Base-by-base conservation (phyloP, 495 filamentous ascomycete species). In the Niebla homalea region DNA sequence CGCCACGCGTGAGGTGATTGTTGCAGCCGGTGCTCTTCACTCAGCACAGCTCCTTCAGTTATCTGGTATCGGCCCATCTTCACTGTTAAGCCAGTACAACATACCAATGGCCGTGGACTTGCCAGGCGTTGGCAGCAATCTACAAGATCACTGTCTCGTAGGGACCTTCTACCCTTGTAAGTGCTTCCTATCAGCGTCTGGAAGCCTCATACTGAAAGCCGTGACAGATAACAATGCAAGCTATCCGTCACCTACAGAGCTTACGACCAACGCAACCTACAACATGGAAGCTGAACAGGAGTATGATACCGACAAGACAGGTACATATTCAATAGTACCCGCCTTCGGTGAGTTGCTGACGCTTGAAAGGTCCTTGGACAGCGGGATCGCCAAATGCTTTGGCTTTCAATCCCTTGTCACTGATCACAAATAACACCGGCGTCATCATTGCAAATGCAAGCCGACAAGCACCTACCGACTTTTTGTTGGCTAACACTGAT, bases 21-120 rank as follows among this genome's bases (percentile, higher is more conserved):
- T 81, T n/a, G 69, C 77, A 1, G 76, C 77, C 1, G 78, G 78
- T 5, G 67, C 69, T 1, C 59, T 81, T 14, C 74, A 79, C 49
- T 77, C 73, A 32, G 76, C 77, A 0, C 74, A 79, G 43, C 54
- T 81, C 4, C 60, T 80, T 5, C 72, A 78, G 51, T 59, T 78
- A 2, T 73, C 69, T 36, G 77, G 77, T 4, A 70, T 79, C 39
- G 77, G 77, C 4, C 67, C 70, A 3, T 57, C 58, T 7, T 61
- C 59, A 14, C 43, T 78, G 6, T 57, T 81, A 0, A 46, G 59
- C 15, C 45, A 54, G 21, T 66, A 68, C 19, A 61, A 63, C 1
- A 72, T 81, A 26, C 54, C 56, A 4, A 58, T 74, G 0, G 50
- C 70, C 2, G 57, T 72, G 3, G 67, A 81, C 48, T 57, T 76